These are phyloP conservation scores for Diversispora epigaea DNA, from an alignment of 192 early-diverging fungal species.

Conservation along the genomic window DNA sequence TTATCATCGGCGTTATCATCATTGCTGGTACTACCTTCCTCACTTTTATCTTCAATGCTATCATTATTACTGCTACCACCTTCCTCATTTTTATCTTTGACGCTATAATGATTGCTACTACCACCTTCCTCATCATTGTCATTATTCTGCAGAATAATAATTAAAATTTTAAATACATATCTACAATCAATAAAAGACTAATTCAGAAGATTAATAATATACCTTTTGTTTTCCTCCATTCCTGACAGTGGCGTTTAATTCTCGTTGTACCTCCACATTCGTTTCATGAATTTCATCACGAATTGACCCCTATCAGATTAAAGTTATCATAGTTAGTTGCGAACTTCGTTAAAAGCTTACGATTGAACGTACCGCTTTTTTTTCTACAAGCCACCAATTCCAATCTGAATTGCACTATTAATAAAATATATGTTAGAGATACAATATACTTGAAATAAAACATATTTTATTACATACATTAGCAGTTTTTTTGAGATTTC, in stretches of 20 bases:
- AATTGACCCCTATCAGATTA: conserved; percentile 19
- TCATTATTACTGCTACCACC: background rate
- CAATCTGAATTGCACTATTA: conserved; percentile 30
- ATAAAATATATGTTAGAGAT: conserved; percentile 22
- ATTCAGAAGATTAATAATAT: conserved; percentile 26
- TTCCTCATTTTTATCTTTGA: background rate
- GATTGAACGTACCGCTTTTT: conserved; percentile 24
- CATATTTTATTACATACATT: conserved; percentile 26
- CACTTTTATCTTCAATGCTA: background rate
- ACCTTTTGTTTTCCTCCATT: conserved; percentile 24
- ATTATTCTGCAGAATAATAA: conserved; percentile 24
- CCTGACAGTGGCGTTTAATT: conserved; percentile 14
- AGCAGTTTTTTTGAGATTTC: conserved; percentile 22
- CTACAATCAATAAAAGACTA: conserved; percentile 26
- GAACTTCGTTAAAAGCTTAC: conserved; percentile 20
- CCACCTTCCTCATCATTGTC: conserved; percentile 11
- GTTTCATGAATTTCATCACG: conserved; percentile 23
- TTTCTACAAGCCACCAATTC: conserved; percentile 15
- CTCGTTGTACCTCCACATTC: conserved; percentile 21
- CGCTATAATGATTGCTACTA: conserved; percentile 4
- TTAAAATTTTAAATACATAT: conserved; percentile 24
- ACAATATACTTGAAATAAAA: conserved; percentile 9
- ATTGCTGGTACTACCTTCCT: background rate
- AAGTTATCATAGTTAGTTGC: conserved; percentile 23
- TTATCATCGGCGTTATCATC: conserved; percentile 6